These are phyloP conservation scores for Nemania serpens DNA, from an alignment of 2,329 filamentous ascomycete genomes.

Conservation along the genomic window DNA sequence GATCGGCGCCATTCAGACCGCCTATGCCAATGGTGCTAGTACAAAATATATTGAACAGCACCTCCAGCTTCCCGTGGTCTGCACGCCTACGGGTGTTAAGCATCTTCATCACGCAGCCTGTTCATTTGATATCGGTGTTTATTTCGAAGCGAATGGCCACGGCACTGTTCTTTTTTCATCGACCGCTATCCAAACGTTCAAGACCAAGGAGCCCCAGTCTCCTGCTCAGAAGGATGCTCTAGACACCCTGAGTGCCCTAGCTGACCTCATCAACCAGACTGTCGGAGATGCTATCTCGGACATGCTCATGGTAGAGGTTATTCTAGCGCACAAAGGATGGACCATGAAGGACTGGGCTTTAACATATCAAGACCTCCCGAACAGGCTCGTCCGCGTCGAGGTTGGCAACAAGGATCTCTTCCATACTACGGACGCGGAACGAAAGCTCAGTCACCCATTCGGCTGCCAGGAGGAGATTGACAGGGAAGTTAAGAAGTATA, in stretches of 20 bases:
- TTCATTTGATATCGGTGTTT: slow-evolving; percentile 93
- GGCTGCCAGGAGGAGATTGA: slow-evolving; percentile 88
- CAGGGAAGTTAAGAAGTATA: slow-evolving; percentile 85
- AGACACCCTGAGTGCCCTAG: slow-evolving; percentile 79
- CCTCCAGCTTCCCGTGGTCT: slow-evolving; percentile 85
- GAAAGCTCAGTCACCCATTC: slow-evolving; percentile 77
- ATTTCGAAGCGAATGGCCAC: slow-evolving; percentile 98
- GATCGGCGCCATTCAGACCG: slow-evolving; percentile 95
- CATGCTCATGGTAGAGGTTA: slow-evolving; percentile 93
- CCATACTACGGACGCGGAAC: slow-evolving; percentile 88
- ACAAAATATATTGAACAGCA: slow-evolving; percentile 90
- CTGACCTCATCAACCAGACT: slow-evolving; percentile 96
- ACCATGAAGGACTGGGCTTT: slow-evolving; percentile 86
- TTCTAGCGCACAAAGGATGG: slow-evolving; percentile 95
- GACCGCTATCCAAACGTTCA: slow-evolving; percentile 78
- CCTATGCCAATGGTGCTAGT: slow-evolving; percentile 94
- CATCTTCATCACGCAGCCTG: slow-evolving; percentile 96
- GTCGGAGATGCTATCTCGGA: slow-evolving; percentile 96
- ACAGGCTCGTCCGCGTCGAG: slow-evolving; percentile 90
- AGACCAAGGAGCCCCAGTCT: slow-evolving; percentile 80
- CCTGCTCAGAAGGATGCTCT: slow-evolving; percentile 90
- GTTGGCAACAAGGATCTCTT: slow-evolving; percentile 88
- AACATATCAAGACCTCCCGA: slow-evolving; percentile 93
- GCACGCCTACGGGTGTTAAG: slow-evolving; percentile 95
- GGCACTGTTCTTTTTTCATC: slow-evolving; percentile 94